Conservation (phyloP, 2,329 filamentous ascomycete species). For the Biscogniauxia sp. region DNA sequence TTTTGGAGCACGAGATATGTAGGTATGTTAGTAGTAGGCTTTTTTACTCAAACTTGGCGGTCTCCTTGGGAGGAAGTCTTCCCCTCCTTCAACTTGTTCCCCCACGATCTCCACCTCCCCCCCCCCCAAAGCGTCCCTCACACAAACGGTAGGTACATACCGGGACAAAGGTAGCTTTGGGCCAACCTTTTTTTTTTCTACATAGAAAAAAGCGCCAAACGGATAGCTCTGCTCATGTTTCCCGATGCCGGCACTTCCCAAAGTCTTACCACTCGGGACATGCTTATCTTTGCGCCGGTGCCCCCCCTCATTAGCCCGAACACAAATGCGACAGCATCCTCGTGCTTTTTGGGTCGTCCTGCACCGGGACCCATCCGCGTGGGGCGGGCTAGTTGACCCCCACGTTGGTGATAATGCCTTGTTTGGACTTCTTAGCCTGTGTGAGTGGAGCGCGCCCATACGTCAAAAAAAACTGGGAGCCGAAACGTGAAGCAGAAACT, state of each 20-base stretch:
- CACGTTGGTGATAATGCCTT: background rate
- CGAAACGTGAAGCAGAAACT: background rate
- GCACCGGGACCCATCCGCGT: background rate
- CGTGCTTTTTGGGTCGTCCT: background rate
- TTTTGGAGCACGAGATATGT: background rate
- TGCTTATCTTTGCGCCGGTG: background rate
- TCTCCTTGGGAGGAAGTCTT: background rate
- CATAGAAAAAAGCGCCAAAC: too few species aligned
- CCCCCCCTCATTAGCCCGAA: background rate
- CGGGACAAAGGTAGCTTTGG: too few species aligned
- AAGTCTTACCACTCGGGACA: background rate
- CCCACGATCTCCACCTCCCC: background rate
- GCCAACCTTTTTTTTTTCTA: too few species aligned
- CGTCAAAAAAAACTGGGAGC: background rate
- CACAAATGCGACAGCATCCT: background rate
- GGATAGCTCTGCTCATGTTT: background rate
- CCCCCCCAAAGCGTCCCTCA: background rate
- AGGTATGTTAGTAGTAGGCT: too few species aligned
- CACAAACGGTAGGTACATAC: background rate
- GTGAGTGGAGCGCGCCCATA: background rate
- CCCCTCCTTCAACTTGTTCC: background rate
- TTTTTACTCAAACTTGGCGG: background rate
- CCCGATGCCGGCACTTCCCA: conserved; percentile 1
- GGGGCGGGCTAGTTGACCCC: background rate
- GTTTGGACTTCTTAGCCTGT: background rate